Evolutionary conservation across 2,329 filamentous ascomycete species (phyloP).

Genomic region (Endocalyx cinctus): DNA sequence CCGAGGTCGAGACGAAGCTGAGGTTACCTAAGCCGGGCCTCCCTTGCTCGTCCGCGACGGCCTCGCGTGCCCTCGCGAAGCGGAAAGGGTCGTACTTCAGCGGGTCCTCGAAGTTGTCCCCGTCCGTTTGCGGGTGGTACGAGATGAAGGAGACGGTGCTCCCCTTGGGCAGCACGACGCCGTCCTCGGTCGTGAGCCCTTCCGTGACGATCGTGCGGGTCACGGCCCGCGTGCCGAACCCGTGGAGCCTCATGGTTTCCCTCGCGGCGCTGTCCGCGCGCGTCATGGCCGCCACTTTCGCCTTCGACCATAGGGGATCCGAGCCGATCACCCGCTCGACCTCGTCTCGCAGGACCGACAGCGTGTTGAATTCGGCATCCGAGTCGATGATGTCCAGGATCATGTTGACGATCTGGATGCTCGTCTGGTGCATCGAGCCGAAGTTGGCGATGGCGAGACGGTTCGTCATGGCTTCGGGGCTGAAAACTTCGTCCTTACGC

Average conservation of each 20-base stretch:
- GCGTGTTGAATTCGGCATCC: slow-evolving; percentile 30
- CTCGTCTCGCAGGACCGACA: slow-evolving; percentile 32
- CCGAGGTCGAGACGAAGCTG: slow-evolving; percentile 30
- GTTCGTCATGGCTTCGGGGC: slow-evolving; percentile 18
- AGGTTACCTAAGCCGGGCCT: slow-evolving; percentile 11
- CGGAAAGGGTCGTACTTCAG: slow-evolving; percentile 35
- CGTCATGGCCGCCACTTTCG: slow-evolving; percentile 29
- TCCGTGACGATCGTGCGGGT: slow-evolving; percentile 25
- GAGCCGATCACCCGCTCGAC: slow-evolving; percentile 8
- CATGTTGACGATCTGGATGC: slow-evolving; percentile 31
- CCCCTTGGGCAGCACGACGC: slow-evolving; percentile 25
- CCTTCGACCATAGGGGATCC: slow-evolving; percentile 1
- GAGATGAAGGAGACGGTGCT: slow-evolving; percentile 27
- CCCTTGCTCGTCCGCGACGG: slow-evolving; percentile 7
- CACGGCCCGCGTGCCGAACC: slow-evolving; percentile 23
- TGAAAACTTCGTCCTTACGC: slow-evolving; percentile 28
- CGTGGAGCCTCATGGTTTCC: slow-evolving; percentile 35
- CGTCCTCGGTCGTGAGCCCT: slow-evolving; percentile 25
- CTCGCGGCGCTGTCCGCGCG: slow-evolving; percentile 35
- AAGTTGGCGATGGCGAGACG: slow-evolving; percentile 29
- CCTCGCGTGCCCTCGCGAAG: slow-evolving; percentile 30
- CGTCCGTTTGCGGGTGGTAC: slow-evolving; percentile 23
- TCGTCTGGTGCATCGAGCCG: slow-evolving; percentile 32
- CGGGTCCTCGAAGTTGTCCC: slow-evolving; percentile 26
- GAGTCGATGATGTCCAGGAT: slow-evolving; percentile 36